A percentile compares a stretch with the other conserved stretches of the same genome.
Evolutionary conservation across 2,329 filamentous ascomycete genomes (phyloP).

Genomic region (Blastomyces percursus): DNA sequence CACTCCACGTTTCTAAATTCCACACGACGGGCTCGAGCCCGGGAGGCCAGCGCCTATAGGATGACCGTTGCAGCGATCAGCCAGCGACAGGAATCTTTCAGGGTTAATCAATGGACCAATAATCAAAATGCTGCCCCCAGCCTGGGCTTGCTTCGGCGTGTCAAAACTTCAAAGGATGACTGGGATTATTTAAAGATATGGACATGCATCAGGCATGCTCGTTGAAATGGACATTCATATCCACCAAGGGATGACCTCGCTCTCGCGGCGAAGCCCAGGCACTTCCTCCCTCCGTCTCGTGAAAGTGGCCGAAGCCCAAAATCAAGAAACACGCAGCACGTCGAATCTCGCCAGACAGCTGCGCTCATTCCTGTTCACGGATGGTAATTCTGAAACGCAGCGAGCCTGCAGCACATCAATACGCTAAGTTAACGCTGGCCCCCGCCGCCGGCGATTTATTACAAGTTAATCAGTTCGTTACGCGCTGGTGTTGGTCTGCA

Average conservation of each 20-base stretch:
- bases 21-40: not conserved
- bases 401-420: not conserved
- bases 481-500: too few relatives aligned
- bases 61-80: not conserved
- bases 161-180: not conserved
- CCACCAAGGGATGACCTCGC: not conserved
- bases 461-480: not conserved
- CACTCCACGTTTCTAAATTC: not conserved
- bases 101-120: not conserved
- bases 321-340: not conserved
- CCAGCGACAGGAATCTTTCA: not conserved
- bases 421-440: not conserved
- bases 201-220: not conserved
- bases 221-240: not conserved
- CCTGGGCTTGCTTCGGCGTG: not conserved
- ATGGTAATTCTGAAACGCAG: not conserved
- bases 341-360: not conserved
- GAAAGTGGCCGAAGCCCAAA: not conserved
- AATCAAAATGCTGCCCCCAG: not conserved
- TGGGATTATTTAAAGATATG: not conserved
- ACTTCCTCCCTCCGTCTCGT: not conserved
- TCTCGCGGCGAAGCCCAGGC: not conserved
- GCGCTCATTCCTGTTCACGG: not conserved
- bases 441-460: too few relatives aligned
- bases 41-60: not conserved